These are phyloP conservation scores for Aspergillus tanneri DNA, from an alignment of 2,329 filamentous ascomycete species.

Conservation along the genomic window DNA sequence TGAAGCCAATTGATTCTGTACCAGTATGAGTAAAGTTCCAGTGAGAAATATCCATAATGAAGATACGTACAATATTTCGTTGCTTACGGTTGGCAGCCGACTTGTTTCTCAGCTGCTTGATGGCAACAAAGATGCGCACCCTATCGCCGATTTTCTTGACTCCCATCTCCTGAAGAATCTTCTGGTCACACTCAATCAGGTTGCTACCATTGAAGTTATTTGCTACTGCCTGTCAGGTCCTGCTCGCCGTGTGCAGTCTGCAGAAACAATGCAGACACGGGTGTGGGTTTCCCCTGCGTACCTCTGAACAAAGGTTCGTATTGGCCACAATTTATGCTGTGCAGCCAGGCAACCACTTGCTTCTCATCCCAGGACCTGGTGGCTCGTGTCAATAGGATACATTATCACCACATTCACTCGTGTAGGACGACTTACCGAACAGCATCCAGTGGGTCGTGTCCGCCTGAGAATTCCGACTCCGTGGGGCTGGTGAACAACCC, in stretches of 20 bases:
- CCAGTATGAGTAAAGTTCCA: conserved; percentile 16
- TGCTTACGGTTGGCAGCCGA: conserved; percentile 76
- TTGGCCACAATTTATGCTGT: conserved; percentile 86
- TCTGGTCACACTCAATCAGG: conserved; percentile 93
- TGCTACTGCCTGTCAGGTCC: conserved; percentile 44
- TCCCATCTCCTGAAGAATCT: conserved; percentile 94
- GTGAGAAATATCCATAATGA: not conserved
- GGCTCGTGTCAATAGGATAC: conserved; percentile 8
- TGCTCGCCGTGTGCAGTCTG: not conserved
- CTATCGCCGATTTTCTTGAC: conserved; percentile 97
- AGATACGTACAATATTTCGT: conserved; percentile 70
- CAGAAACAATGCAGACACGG: not conserved
- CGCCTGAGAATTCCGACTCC: conserved; percentile 87
- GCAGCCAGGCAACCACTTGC: conserved; percentile 84
- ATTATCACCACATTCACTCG: not conserved
- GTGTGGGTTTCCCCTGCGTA: conserved; percentile 33
- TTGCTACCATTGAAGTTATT: conserved; percentile 99
- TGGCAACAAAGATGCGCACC: conserved; percentile 82
- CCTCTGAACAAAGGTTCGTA: conserved; percentile 86
- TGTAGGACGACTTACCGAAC: conserved; percentile 57
- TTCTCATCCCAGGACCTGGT: conserved; percentile 80
- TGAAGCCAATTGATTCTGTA: conserved; percentile 76
- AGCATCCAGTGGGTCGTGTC: conserved; percentile 68
- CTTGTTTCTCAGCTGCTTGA: conserved; percentile 78
- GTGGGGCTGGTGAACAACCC: conserved; percentile 72